Evolutionary conservation across 1,284 basidiomycete genomes (phyloP), one percentile per base, ranked within the genome.

Genomic region (Trichosporon asahii): DNA sequence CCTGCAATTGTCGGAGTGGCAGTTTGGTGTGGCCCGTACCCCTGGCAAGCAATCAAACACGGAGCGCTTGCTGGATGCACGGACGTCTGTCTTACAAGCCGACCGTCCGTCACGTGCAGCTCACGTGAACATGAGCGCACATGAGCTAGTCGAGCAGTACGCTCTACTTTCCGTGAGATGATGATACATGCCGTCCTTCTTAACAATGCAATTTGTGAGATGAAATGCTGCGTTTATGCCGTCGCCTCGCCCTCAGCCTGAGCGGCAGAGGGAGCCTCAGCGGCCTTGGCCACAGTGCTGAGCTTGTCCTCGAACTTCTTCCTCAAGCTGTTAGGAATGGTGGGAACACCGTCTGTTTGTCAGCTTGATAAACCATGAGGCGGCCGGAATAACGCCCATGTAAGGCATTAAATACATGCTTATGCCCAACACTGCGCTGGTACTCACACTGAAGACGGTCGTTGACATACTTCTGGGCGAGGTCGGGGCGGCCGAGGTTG

Each of bases 401-500:
- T 21, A 23, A 21, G 21, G 6, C 46, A 53, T 53, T 7, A 4
- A 1, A 23, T 21, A 18, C 46, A 23, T 23, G 46, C 12, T 9
- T 3, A 12, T 53, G 2, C 11, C 6, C 11, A 2, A 8, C 35
- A 12, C 6, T 11, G 6, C 14, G 9, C 11, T 37, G n/a, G 40
- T 12, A 71, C 70, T 66, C 31, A 74, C 73, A 74, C 44, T 68
- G 64, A 68, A 72, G 55, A 55, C 57, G 55, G 71, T 74, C 64
- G 6, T 25, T 11, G 29, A 37, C 60, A 64, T 67, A 72, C 64
- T 67, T 64, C 27, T 70, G 53, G 11, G 73, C 73, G n/a, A 74
- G 67, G 49, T 74, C 73, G 21, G 69, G 64, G 37, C 71, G 68
- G 8, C 69, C 71, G 27, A 74, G 69, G 67, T 70, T 70, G 68